Base-by-base conservation (phyloP, 345 rosid genomes). In the Camelina hispida region DNA sequence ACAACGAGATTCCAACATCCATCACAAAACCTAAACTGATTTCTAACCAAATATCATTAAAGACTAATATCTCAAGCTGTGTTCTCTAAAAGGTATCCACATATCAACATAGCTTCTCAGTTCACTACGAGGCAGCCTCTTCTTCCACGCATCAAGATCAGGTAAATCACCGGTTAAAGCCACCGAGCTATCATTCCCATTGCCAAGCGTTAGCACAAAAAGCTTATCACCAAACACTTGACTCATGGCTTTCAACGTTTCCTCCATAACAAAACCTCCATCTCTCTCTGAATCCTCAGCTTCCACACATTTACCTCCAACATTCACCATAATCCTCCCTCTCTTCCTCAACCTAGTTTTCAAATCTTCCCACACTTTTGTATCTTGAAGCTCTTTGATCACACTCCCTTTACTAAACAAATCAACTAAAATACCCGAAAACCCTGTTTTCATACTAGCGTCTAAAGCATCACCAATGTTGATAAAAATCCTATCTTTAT, bases 311-410 rank as follows among this genome's bases (percentile, higher is more conserved):
- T 86, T 83, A 1, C 97, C 97, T 14, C 82, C 82, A 62, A 68
- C 78, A 68, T 79, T 80, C 70, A 80, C 80, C 83, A 80, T 80
- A 16, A 80, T 79, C 61, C 96, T 85, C 66, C 97, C 96, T 8
- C 82, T 93, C 71, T 79, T 89, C 57, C 82, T 87, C 86, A 89
- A 81, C 73, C 84, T 71, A 74, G 72, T 82, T 46, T 52, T 89
- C 72, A 95, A 68, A 76, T 38, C 66, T 79, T 65, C 79, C 97
- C 93, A 95, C 10, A 91, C 85, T 15, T 74, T 65, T 0, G 90
- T 88, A 72, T 92, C 97, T 77, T 92, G 93, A n/a, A 92, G 96
- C 87, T 90, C 96, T 3, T 89, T 89, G 50, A 89, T 80, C 79
- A 95, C 69, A 74, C 92, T 78, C 0, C 98, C 97, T 76, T 81